Conservation (phyloP, 1,139 yeast species). For the Hyphopichia pseudoburtonii region DNA sequence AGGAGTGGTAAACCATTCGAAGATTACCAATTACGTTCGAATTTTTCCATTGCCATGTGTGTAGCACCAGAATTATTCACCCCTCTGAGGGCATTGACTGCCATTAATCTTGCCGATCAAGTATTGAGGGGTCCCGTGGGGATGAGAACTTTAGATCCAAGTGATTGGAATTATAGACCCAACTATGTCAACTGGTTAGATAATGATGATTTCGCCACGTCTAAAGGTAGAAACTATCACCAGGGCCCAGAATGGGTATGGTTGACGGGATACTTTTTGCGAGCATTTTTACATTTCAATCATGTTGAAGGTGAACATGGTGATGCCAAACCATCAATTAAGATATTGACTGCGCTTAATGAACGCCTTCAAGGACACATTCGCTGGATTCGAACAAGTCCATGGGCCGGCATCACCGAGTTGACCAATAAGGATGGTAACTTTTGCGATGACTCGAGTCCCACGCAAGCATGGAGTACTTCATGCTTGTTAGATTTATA, state of each 20-base stretch:
- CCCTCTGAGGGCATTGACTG: conserved; percentile 55
- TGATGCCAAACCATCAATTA: conserved; percentile 27
- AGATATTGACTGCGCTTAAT: conserved; percentile 40
- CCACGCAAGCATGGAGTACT: conserved; percentile 96
- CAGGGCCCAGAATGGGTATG: conserved; percentile 99
- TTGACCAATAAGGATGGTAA: conserved; percentile 86
- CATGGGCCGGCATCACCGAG: conserved; percentile 94
- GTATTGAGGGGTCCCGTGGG: conserved; percentile 87
- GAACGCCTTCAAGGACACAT: conserved; percentile 63
- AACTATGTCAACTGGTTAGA: conserved; percentile 81
- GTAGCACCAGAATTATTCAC: conserved; percentile 92
- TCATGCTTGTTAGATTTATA: conserved; percentile 82
- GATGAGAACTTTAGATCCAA: conserved; percentile 88
- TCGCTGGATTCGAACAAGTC: conserved; percentile 67
- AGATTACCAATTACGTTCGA: conserved; percentile 91
- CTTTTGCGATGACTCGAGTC: conserved; percentile 81
- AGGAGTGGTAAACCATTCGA: conserved; percentile 82
- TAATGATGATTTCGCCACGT: conserved; percentile 81
- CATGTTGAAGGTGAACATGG: conserved; percentile 26
- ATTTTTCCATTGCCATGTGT: conserved; percentile 87
- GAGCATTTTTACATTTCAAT: conserved; percentile 68
- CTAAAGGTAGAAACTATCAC: conserved; percentile 95
- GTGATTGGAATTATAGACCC: conserved; percentile 89
- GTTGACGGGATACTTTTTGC: conserved; percentile 81
- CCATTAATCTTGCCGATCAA: conserved; percentile 70